Evolutionary conservation across 352 stramenopile genomes (phyloP).

Genomic region (Phytophthora sojae): DNA sequence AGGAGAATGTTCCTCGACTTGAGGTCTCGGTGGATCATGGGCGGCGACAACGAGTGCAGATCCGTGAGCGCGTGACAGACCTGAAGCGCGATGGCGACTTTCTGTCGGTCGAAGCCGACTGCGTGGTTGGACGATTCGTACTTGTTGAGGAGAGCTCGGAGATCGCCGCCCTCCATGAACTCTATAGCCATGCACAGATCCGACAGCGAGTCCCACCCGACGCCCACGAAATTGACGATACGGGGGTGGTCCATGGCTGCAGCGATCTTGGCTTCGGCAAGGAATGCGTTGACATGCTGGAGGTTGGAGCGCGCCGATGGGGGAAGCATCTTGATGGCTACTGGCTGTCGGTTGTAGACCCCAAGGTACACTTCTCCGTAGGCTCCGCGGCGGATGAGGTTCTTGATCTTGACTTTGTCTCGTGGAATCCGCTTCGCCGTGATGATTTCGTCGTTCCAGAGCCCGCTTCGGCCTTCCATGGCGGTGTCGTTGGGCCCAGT

Average conservation of each 20-base stretch:
- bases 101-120: constrained; percentile 14
- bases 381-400: constrained; percentile 37
- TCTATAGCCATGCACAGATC: constrained; percentile 48
- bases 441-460: constrained; percentile 31
- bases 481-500: not conserved
- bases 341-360: constrained; percentile 32
- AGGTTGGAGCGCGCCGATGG: constrained; percentile 1
- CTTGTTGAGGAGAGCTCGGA: constrained; percentile 35
- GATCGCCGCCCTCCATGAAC: constrained; percentile 53
- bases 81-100: constrained; percentile 37
- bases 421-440: constrained; percentile 28
- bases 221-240: constrained; percentile 55
- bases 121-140: constrained; percentile 19
- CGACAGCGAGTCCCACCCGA: constrained; percentile 50
- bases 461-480: not conserved
- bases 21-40: constrained; percentile 57
- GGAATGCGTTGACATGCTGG: constrained; percentile 43
- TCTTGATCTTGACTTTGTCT: constrained; percentile 37
- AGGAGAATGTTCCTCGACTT: constrained; percentile 65
- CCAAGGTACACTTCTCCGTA: constrained; percentile 48
- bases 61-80: constrained; percentile 35
- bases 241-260: constrained; percentile 47
- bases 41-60: constrained; percentile 22
- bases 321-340: constrained; percentile 49
- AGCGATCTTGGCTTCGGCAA: constrained; percentile 49